These are phyloP conservation scores for Kwoniella dendrophila DNA, from an alignment of 768 basidiomycete genomes.

Conservation along the genomic window DNA sequence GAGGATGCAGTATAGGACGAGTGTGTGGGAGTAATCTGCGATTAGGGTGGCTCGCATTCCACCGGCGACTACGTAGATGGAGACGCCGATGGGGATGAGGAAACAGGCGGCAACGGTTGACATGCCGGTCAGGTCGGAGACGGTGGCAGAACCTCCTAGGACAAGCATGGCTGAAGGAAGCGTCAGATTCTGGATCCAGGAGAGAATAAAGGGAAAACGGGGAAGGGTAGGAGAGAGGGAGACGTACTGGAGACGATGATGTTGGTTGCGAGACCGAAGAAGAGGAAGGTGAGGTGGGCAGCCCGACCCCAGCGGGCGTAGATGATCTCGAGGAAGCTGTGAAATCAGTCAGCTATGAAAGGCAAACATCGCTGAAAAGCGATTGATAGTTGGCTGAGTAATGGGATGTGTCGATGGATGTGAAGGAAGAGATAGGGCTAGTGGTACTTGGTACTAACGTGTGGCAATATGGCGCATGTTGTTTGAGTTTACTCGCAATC, in stretches of 20 bases:
- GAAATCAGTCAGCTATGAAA: neutral
- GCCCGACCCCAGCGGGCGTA: conserved; percentile 69
- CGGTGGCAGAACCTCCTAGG: conserved; percentile 71
- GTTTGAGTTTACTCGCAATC: conserved; percentile 87
- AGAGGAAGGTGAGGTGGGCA: conserved; percentile 83
- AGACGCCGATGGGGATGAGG: conserved; percentile 76
- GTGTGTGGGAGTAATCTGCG: conserved; percentile 73
- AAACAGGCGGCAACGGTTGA: conserved; percentile 86
- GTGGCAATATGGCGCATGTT: conserved; percentile 70
- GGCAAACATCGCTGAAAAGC: no score
- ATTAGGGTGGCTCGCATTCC: conserved; percentile 56
- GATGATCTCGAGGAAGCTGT: conserved; percentile 85
- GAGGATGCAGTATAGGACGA: conserved; percentile 83
- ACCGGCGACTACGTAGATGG: conserved; percentile 65
- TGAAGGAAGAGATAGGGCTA: no score
- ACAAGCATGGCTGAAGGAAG: conserved; percentile 51
- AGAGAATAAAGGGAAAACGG: neutral
- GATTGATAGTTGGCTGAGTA: no score
- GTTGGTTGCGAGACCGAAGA: conserved; percentile 88
- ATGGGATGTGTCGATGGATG: no score
- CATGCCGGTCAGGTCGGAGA: conserved; percentile 86
- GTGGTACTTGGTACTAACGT: conserved; percentile 29
- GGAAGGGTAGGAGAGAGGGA: neutral
- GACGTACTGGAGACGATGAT: conserved; percentile 71
- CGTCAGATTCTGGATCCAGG: neutral